phyloP scores from a whole-genome alignment of 148 eudicot genomes.

The Nepenthes gracilis region DNA sequence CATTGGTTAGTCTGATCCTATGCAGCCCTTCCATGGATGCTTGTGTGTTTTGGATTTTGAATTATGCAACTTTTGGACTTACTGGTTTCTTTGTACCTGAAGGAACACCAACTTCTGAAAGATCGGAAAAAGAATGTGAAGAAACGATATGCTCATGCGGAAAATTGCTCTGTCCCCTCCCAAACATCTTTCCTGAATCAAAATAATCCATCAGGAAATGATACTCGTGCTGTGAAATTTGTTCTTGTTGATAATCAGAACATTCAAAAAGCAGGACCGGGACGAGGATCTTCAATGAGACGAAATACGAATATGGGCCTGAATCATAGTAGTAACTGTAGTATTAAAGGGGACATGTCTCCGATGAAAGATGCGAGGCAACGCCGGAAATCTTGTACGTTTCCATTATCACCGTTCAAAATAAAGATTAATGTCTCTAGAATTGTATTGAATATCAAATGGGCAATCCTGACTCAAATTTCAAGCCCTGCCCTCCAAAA shows the following conservation, averaged over 20 bases:
- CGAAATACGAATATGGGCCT: constrained; percentile 43
- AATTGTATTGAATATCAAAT: no score
- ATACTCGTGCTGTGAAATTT: constrained; percentile 37
- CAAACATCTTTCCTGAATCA: constrained; percentile 36
- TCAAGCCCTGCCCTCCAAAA: no score
- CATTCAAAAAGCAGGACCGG: constrained; percentile 47
- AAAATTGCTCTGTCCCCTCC: constrained; percentile 32
- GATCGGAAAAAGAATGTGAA: constrained; percentile 70
- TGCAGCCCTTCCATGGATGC: neutral
- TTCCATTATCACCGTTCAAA: neutral
- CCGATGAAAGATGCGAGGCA: constrained; percentile 44
- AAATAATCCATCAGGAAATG: constrained; percentile 39
- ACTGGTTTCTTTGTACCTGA: constrained; percentile 15
- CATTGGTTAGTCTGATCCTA: constrained; percentile 61
- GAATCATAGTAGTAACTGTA: constrained; percentile 36
- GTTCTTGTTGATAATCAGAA: constrained; percentile 56
- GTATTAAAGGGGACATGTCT: constrained; percentile 48
- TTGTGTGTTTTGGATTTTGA: constrained; percentile 1
- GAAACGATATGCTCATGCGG: constrained; percentile 51
- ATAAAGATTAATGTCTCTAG: no score
- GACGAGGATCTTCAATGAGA: constrained; percentile 44
- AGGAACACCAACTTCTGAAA: constrained; percentile 88
- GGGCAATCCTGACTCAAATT: no score
- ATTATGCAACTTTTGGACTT: constrained; percentile 14
- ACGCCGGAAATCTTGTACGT: constrained; percentile 64